These are phyloP conservation scores for Xerocomellus chrysenteron DNA, from an alignment of 768 basidiomycete genomes.

Conservation along the genomic window DNA sequence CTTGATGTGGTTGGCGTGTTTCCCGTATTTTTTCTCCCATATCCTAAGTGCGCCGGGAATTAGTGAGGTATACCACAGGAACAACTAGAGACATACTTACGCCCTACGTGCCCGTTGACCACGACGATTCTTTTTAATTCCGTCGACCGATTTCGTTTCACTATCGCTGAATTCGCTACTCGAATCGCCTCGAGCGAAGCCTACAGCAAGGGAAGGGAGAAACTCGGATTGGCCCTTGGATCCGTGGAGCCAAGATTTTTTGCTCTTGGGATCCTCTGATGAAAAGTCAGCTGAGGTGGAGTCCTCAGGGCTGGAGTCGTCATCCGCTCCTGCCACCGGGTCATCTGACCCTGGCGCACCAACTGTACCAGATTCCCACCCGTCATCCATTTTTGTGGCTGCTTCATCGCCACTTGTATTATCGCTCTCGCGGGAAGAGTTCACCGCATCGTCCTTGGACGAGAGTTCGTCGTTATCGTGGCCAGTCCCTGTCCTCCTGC, in stretches of 20 bases:
- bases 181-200: constrained; percentile 78
- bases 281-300: constrained; percentile 16
- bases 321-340: constrained; percentile 40
- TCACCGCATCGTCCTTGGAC: not conserved
- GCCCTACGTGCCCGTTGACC: constrained; percentile 93
- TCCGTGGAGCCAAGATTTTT: constrained; percentile 24
- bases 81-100: constrained; percentile 53
- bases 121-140: constrained; percentile 77
- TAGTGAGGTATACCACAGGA: not conserved
- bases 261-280: constrained; percentile 11
- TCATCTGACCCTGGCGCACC: constrained; percentile 23
- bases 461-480: not conserved
- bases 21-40: constrained; percentile 97
- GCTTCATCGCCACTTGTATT: constrained; percentile 6
- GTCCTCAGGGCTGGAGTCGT: constrained; percentile 23
- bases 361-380: constrained; percentile 46
- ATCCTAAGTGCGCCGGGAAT: constrained; percentile 53
- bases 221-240: constrained; percentile 53
- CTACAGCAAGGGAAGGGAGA: constrained; percentile 84
- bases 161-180: constrained; percentile 74
- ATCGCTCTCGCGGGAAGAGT: constrained; percentile 13
- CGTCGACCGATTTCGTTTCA: constrained; percentile 54
- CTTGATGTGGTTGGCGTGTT: constrained; percentile 88
- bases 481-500: not conserved
- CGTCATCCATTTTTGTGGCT: constrained; percentile 20